Base-by-base conservation (phyloP, 331 rosid species). In the Quercus tomentella region DNA sequence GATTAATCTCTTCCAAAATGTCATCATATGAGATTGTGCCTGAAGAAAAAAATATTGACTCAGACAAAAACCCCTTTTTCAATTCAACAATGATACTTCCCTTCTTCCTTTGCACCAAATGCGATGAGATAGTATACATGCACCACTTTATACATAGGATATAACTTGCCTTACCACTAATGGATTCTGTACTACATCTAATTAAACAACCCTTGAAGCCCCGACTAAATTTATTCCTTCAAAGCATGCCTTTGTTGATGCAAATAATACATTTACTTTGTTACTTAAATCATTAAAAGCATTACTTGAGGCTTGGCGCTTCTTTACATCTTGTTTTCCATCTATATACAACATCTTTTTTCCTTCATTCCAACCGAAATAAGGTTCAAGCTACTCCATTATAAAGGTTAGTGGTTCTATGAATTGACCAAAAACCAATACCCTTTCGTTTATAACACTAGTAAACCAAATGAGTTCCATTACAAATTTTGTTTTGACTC, bases 131-230 rank as follows among this genome's bases (percentile, higher is more conserved):
- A 91, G 72, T 89, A 92, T 14, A 85, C 74, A 35, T 75, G 77
- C 17, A 92, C 97, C 30, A 83, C 15, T 52, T 84, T 89, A 89
- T 5, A 95, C 95, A 3, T 95, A 89, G 2, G 82, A 83, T 26
- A 91, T 81, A 0, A 93, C 95, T 82, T 90, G 95, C 79, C 89
- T 60, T 76, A 86, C 93, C 18, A 89, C 91, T 0, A 92, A 86
- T 7, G 93, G 97, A 70, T 90, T 92, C 95, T 91, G 86, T 5
- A 82, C 82, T 7, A 88, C 83, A 41, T 92, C 97, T 1, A 92
- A 90, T 28, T 90, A 61, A 71, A 90, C 89, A n/a, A 92, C 97
- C 78, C 96, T 86, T 16, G 93, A 92, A 56, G 96, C 97, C 12
- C 92, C 96, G 11, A 85, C 83, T 7, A 92, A 80, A 77, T 74